These are phyloP conservation scores for Thermoascus crustaceus DNA, from an alignment of 2,329 filamentous ascomycete genomes.

Conservation along the genomic window DNA sequence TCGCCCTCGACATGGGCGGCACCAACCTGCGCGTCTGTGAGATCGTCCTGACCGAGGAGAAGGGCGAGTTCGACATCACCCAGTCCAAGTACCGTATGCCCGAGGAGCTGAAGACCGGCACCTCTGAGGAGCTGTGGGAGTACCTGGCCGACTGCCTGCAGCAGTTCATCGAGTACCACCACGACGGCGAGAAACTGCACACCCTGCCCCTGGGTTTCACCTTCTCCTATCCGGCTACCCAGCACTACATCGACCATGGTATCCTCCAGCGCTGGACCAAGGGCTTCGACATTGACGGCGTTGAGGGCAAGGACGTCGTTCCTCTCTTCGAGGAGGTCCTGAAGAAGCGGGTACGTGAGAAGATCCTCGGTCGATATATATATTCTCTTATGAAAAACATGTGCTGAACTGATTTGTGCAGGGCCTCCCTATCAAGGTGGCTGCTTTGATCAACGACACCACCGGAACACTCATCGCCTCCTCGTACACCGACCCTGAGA, in stretches of 20 bases:
- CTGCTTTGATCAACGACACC: conserved; percentile 93
- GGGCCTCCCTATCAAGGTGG: conserved; percentile 85
- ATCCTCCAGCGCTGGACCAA: conserved; percentile 95
- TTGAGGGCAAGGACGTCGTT: conserved; percentile 85
- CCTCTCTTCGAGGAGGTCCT: conserved; percentile 78
- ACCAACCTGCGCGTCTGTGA: conserved; percentile 94
- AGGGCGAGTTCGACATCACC: conserved; percentile 87
- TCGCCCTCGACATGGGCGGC: conserved; percentile 91
- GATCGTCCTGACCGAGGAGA: conserved; percentile 77
- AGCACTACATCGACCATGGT: conserved; percentile 88
- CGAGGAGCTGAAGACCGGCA: conserved; percentile 79
- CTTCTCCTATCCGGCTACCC: conserved; percentile 90
- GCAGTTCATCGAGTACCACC: conserved; percentile 82
- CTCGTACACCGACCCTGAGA: conserved; percentile 85
- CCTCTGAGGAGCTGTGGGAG: conserved; percentile 81
- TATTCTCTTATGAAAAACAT: no score
- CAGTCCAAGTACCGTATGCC: conserved; percentile 96
- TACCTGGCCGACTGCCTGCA: conserved; percentile 89
- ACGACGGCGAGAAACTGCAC: conserved; percentile 54
- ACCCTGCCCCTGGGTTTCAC: conserved; percentile 80
- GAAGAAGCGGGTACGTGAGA: conserved; percentile 52
- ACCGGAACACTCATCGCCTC: conserved; percentile 95
- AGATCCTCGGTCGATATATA: no score
- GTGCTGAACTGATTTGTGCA: conserved; percentile 30
- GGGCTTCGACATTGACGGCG: conserved; percentile 87